Base-by-base conservation (phyloP, 73 alveolate genomes). In the Strombidium stylifer region DNA sequence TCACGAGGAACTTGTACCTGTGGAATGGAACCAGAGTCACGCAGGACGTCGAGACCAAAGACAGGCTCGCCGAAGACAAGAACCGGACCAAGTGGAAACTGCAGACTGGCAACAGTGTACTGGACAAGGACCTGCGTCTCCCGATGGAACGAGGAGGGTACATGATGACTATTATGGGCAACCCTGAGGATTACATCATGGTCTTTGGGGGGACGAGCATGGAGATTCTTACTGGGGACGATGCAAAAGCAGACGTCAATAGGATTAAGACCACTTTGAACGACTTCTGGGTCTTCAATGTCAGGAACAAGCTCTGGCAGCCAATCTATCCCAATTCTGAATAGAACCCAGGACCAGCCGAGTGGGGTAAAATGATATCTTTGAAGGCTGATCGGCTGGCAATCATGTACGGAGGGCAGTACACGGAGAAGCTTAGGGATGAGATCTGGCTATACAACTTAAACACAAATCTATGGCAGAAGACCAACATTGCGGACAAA, bases 371-470 rank as follows among this genome's bases (percentile, higher is more conserved):
- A 3, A 21, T 69, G 51, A 61, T 69, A 39, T 53, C 80, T 42
- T 84, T 69, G 3, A 79, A 59, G 24, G 72, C 71, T 26, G 90
- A 79, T 44, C 44, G 90, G 41, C 45, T 69, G 26, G 84, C 66
- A 7, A 12, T 79, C 10, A 34, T 79, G 64, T 79, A 31, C 57
- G 90, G 90, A 21, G 90, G 90, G 26, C 69, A 70, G 16, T 59
- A 79, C 37, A 84, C 69, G 0, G 90, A 79, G 24, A 50, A 15
- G 2, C 49, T 79, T 0, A 56, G 23, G 18, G 19, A 69, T 57
- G 90, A 79, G 30, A 59, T 69, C 45, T 79, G 90, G 90, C 58
- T 69, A 52, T 79, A 55, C 57, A 79, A 79, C 41, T n/a, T 79
- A 35, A 70, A 70, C 48, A 79, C 83, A 2, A 79, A 79, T 62